These are phyloP conservation scores for Rachicladosporium sp. DNA, from an alignment of 2,329 filamentous ascomycete genomes.

Conservation along the genomic window DNA sequence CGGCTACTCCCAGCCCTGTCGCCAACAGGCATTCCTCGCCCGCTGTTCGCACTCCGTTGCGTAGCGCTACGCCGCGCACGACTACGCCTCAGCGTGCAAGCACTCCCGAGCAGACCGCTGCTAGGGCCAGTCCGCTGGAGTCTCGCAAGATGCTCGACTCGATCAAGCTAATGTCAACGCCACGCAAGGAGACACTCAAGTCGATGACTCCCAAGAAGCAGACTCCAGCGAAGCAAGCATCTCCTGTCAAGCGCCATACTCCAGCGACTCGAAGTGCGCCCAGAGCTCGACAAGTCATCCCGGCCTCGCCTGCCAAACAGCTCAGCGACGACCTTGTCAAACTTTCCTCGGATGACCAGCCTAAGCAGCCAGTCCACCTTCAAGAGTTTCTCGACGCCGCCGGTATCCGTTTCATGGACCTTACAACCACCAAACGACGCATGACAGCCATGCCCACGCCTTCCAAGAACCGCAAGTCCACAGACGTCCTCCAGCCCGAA, in stretches of 20 bases:
- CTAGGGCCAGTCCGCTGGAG: slow-evolving; percentile 3
- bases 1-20: too few relatives aligned
- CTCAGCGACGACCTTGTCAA: slow-evolving; percentile 17
- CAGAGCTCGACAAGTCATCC: slow-evolving; percentile 14
- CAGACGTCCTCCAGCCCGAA: slow-evolving; percentile 21
- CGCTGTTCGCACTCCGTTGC: too few relatives aligned
- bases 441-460: slow-evolving; percentile 57
- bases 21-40: too few relatives aligned
- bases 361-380: slow-evolving; percentile 42
- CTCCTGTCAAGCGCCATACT: slow-evolving; percentile 29
- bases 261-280: slow-evolving; percentile 19
- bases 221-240: slow-evolving; percentile 26
- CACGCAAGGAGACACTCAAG: slow-evolving; percentile 32
- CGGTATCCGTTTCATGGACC: slow-evolving; percentile 94
- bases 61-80: too few relatives aligned
- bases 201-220: slow-evolving; percentile 29
- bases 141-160: slow-evolving; percentile 26
- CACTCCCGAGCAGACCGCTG: too few relatives aligned
- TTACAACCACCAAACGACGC: slow-evolving; percentile 88
- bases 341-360: slow-evolving; percentile 7
- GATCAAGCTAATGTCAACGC: slow-evolving; percentile 37
- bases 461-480: slow-evolving; percentile 17
- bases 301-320: slow-evolving; percentile 14
- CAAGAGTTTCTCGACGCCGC: slow-evolving; percentile 93
- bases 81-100: too few relatives aligned